Evolutionary conservation across 805 yeast species (phyloP).

Genomic region (Pichia occidentalis): DNA sequence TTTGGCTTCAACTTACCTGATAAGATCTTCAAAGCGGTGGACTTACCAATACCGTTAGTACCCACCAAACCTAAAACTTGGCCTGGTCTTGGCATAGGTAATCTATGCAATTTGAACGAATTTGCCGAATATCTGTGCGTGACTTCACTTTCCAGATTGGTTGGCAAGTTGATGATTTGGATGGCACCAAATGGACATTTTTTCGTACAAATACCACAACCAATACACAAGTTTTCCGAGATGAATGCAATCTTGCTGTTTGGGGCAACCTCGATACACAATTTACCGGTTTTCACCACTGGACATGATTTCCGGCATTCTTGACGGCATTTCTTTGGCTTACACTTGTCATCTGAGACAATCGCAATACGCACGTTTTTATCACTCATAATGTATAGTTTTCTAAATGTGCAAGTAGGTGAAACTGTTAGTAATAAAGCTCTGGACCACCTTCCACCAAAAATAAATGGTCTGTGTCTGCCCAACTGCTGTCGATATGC

Average conservation of each 20-base stretch:
- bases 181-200: slow-evolving; percentile 98
- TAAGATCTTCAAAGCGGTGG: slow-evolving; percentile 92
- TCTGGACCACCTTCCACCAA: too few species aligned
- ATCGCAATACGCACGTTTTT: slow-evolving; percentile 84
- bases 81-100: slow-evolving; percentile 98
- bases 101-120: slow-evolving; percentile 92
- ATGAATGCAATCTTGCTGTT: slow-evolving; percentile 88
- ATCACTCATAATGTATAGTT: slow-evolving; percentile 25
- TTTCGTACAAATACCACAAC: slow-evolving; percentile 99
- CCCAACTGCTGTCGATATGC: too few species aligned
- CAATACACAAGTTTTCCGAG: slow-evolving; percentile 90
- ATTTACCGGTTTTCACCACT: slow-evolving; percentile 94
- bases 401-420: too few species aligned
- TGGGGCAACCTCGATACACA: slow-evolving; percentile 95
- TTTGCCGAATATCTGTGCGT: slow-evolving; percentile 98
- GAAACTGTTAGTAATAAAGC: too few species aligned
- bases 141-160: slow-evolving; percentile 85
- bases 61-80: slow-evolving; percentile 98
- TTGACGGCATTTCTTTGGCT: slow-evolving; percentile 97
- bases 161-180: slow-evolving; percentile 91
- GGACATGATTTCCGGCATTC: slow-evolving; percentile 97
- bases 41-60: slow-evolving; percentile 98
- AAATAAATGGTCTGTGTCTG: too few species aligned
- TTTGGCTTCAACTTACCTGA: slow-evolving; percentile 98
- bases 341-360: slow-evolving; percentile 89